Evolutionary conservation across 164 flowering plant genomes (phyloP).

Genomic region (Chloranthus sessilifolius): DNA sequence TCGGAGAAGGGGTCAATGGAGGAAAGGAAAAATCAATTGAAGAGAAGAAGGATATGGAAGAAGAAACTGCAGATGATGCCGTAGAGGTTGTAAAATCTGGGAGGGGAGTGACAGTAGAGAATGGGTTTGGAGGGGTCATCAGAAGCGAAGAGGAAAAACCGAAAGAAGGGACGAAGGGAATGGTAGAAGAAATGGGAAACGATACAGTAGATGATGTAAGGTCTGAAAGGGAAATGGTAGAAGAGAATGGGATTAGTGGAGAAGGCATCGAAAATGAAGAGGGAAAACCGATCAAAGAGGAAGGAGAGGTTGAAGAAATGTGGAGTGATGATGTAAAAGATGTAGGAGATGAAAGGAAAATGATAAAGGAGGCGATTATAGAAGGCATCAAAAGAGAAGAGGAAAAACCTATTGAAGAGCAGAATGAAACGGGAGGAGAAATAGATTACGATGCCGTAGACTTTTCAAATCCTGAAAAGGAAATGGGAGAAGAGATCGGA

Average conservation of each 20-base stretch:
- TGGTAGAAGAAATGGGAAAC: constrained; percentile 3
- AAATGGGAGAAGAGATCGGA: not conserved
- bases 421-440: constrained; percentile 9
- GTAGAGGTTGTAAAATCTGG: not conserved
- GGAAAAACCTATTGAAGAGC: too few species aligned
- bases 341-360: not conserved
- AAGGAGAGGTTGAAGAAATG: not conserved
- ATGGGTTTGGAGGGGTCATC: too few species aligned
- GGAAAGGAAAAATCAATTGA: not conserved
- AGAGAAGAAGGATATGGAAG: not conserved
- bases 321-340: not conserved
- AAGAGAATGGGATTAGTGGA: not conserved
- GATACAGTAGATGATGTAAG: too few species aligned
- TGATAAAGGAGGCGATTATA: constrained; percentile 10
- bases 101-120: constrained; percentile 6
- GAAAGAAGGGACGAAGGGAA: not conserved
- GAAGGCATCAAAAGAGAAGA: constrained; percentile 1
- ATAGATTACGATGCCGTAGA: too few species aligned
- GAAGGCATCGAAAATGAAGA: constrained; percentile 4
- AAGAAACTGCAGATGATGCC: not conserved
- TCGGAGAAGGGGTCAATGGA: not conserved
- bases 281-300: not conserved
- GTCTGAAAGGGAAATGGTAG: not conserved
- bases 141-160: not conserved
- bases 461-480: too few species aligned